Base-by-base conservation (phyloP, 257 asterid genomes). In the Nicotiana tomentosiformis region DNA sequence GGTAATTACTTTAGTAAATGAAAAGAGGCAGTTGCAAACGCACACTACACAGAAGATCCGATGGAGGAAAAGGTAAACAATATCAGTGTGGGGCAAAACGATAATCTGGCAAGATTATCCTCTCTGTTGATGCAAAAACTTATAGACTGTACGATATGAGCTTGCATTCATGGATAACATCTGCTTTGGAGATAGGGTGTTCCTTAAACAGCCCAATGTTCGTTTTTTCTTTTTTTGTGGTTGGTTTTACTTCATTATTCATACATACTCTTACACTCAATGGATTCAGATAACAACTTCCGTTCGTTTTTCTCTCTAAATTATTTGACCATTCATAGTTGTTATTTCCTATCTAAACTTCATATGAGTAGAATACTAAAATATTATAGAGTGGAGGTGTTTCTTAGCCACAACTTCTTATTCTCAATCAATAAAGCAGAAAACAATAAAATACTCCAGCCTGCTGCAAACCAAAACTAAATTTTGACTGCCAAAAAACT, bases 401-500 rank as follows among this genome's bases (percentile, higher is more conserved):
- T 12, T 14, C 39, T 49, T 49, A 23, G 51, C 26, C 43, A 53
- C 1, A 8, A 26, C 51, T 49, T 46, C 43, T 74, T 6, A 74
- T 23, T 23, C 62, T 26, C 62, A 49, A 15, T 1, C 8, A 10
- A 23, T 12, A 26, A 49, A 43, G 35, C 29, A 7, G 23, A 70
- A 33, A 70, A 20, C 20, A 70, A 5, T 70, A 70, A 43, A 43
- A 20, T 3, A 20, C 46, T 20, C 60, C 37, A 72, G 60, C 18
- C 14, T 20, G 62, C 43, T 4, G 37, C 62, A 49, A 49, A 5
- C 37, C 23, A 74, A 46, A 72, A 72, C 37, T 46, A 33, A 72
- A 23, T 72, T 70, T 46, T 72, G 60, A 20, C 60, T 43, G 60
- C 78, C 60, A 16, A 46, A 39, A 64, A 56, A 51, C 97, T 90